A percentile compares a stretch with the other conserved stretches of the same genome.
Evolutionary conservation across 2,329 filamentous ascomycete genomes (phyloP).

Genomic region (Penicillium sp.): DNA sequence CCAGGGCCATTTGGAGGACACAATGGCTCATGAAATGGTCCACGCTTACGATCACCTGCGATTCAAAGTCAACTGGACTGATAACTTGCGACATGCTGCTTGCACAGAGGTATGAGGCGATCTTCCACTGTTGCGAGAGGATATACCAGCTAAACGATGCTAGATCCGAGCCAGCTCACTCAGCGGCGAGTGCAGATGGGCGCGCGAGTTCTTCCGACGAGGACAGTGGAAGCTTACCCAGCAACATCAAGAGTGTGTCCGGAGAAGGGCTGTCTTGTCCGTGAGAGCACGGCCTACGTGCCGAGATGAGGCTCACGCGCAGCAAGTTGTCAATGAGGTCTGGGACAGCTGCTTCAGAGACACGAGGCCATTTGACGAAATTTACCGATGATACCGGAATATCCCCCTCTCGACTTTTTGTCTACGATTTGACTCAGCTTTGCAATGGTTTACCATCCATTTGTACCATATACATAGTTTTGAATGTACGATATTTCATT

Average conservation of each 20-base stretch:
- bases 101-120: constrained; percentile 69
- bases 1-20: constrained; percentile 81
- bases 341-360: constrained; percentile 97
- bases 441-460: constrained; percentile 1
- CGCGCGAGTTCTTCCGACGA: constrained; percentile 74
- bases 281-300: constrained; percentile 73
- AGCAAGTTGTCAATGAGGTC: constrained; percentile 89
- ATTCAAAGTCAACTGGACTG: constrained; percentile 81
- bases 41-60: constrained; percentile 91
- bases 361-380: constrained; percentile 92
- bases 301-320: constrained; percentile 79
- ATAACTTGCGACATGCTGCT: constrained; percentile 79
- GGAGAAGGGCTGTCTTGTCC: constrained; percentile 71
- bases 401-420: background rate
- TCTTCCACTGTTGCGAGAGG: background rate
- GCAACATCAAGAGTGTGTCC: constrained; percentile 90
- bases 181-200: constrained; percentile 89
- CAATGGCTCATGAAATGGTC: constrained; percentile 93
- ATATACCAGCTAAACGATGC: constrained; percentile 10
- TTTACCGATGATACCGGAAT: constrained; percentile 60
- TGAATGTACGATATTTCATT: constrained; percentile 25
- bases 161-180: constrained; percentile 89
- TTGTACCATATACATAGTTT: constrained; percentile 22
- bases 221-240: constrained; percentile 85
- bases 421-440: constrained; percentile 1